Base-by-base conservation (phyloP, 2,329 filamentous ascomycete genomes). In the Blastomyces silverae region DNA sequence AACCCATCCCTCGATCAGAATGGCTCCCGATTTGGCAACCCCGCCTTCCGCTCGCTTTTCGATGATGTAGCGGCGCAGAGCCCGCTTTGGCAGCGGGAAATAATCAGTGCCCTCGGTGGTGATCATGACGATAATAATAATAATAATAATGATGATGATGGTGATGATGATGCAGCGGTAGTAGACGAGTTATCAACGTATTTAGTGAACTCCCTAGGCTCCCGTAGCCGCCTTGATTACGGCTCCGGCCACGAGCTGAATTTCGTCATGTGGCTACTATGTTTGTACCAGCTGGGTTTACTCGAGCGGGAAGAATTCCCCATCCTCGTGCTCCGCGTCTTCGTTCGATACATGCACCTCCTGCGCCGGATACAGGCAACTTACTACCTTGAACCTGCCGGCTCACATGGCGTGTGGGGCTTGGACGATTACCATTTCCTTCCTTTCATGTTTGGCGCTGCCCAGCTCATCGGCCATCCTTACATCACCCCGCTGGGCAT, bases 211-310 rank as follows among this genome's bases (percentile, higher is more conserved):
- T 88, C 90, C 0, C 92, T 97, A 69, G 94, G 94, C 57, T 96
- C 96, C 74, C 85, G 88, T 56, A 85, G 85, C 62, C 86, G 93
- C 52, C 94, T 99, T 72, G 94, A 99, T 79, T 99, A 99, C 76
- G 94, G 94, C 61, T 97, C 92, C 0, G 94, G 94, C 2, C 94
- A 99, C 76, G 94, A 99, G 79, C 84, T 99, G 67, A 97, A 99
- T 80, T 97, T 99, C 78, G 83, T 93, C 76, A 89, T 96, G 74
- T 99, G 93, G 92, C 84, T 97, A 46, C 84, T 99, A n/a, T 96
- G 91, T 73, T 86, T 99, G 0, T 91, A 94, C 75, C 89, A 93
- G 73, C 82, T 97, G 20, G 80, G 82, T 13, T 76, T 91, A 25
- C 75, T 97, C 46, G 79, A 83, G 0, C 75, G 77, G 5, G 71